Evolutionary conservation across 306 rosid genomes (phyloP).

Genomic region (Begonia fuchsioides): DNA sequence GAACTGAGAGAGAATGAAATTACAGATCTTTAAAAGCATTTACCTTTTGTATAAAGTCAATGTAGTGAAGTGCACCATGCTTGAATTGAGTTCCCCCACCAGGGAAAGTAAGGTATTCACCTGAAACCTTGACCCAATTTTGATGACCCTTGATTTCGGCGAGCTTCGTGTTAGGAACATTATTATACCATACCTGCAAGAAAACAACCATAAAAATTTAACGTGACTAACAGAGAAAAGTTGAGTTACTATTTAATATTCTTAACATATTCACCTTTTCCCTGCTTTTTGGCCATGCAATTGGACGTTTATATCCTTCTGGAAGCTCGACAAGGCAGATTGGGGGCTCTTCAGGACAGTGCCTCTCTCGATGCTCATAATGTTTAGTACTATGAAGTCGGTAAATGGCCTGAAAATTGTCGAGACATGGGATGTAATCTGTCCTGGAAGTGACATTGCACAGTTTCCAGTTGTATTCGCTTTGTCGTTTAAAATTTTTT

Average conservation of each 20-base stretch:
- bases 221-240: conserved; percentile 1
- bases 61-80: conserved; percentile 97
- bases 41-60: conserved; percentile 74
- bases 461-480: conserved; percentile 51
- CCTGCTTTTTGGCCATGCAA: conserved; percentile 95
- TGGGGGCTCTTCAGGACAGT: conserved; percentile 80
- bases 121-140: conserved; percentile 90
- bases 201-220: conserved; percentile 10
- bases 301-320: conserved; percentile 63
- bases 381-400: conserved; percentile 71
- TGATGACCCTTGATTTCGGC: conserved; percentile 84
- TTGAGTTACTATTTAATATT: background rate
- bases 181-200: conserved; percentile 83
- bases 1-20: background rate
- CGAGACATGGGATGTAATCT: conserved; percentile 93
- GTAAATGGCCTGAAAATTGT: conserved; percentile 62
- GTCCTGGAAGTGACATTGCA: conserved; percentile 88
- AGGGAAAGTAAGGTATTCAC: conserved; percentile 89
- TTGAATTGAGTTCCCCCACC: conserved; percentile 98
- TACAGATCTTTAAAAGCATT: background rate
- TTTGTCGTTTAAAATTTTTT: conserved; percentile 29
- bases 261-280: conserved; percentile 49
- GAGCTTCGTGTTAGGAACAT: conserved; percentile 86
- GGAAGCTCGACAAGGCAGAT: conserved; percentile 87
- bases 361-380: conserved; percentile 97